Percentiles rank a stretch among this genome's conserved stretches.
Conservation (phyloP, 306 rosid species). For the Quercus engelmannii region DNA sequence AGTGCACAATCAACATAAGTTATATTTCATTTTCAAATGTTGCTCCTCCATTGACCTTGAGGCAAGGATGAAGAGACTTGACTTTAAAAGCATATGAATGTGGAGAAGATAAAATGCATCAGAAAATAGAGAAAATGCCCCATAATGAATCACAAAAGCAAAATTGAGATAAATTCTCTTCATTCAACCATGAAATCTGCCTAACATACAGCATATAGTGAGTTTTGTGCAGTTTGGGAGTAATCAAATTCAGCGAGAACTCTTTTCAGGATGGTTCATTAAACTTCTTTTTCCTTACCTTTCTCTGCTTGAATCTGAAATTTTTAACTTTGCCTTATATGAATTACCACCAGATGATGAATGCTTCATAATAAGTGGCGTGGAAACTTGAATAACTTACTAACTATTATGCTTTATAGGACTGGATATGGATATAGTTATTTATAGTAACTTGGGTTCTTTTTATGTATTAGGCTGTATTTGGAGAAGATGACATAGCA, state of each 20-base stretch:
- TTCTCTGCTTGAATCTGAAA: background rate
- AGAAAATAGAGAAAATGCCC: too few species aligned
- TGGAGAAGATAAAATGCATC: too few species aligned
- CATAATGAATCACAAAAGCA: background rate
- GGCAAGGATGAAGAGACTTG: background rate
- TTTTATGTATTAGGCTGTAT: conserved; percentile 54
- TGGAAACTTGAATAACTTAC: background rate
- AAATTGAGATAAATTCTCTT: background rate
- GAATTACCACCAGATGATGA: background rate
- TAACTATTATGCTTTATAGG: conserved; percentile 2
- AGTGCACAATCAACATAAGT: background rate
- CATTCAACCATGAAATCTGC: background rate
- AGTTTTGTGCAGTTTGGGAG: background rate
- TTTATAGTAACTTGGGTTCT: background rate
- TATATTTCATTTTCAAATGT: background rate
- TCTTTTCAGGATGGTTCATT: background rate
- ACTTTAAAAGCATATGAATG: too few species aligned
- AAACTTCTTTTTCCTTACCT: background rate
- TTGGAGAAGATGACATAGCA: conserved; percentile 81
- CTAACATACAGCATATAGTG: background rate
- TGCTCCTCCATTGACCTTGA: background rate
- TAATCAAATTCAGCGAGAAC: background rate
- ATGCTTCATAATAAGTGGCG: background rate
- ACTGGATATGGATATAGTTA: conserved; percentile 7
- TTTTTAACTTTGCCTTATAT: background rate